Evolutionary conservation across 257 asterid species (phyloP).

Genomic region (Przewalskia tangutica): DNA sequence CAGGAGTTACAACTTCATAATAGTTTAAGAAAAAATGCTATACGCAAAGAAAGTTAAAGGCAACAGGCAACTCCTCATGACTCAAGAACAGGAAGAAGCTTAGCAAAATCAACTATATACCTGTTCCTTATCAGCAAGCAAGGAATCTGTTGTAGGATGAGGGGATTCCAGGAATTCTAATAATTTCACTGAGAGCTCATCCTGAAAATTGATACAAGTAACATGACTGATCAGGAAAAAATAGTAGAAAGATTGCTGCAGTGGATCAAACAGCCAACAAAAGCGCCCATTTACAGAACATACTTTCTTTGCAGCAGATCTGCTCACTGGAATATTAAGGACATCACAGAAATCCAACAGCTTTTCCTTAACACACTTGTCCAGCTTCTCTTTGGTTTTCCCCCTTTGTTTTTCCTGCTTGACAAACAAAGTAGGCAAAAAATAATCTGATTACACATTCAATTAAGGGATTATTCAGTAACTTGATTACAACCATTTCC

Average conservation of each 20-base stretch:
- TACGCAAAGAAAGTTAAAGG: not conserved
- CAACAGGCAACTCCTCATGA: not conserved
- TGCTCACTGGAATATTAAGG: conserved; percentile 55
- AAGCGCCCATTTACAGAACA: not conserved
- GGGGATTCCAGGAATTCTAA: conserved; percentile 88
- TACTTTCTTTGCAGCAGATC: conserved; percentile 60
- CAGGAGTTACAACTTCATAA: not conserved
- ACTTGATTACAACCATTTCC: not conserved
- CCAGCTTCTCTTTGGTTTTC: conserved; percentile 68
- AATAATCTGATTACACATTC: not conserved
- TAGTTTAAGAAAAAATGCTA: not conserved
- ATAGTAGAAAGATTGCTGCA: not conserved
- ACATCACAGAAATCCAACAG: conserved; percentile 74
- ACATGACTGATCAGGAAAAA: not conserved
- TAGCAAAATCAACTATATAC: conserved; percentile 12
- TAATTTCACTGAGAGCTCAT: conserved; percentile 61
- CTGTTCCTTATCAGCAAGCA: conserved; percentile 79
- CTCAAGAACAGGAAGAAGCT: not conserved
- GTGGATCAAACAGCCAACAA: not conserved
- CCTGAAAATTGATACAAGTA: conserved; percentile 35
- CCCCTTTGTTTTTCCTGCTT: conserved; percentile 69
- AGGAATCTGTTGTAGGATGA: conserved; percentile 61
- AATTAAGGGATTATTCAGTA: not conserved
- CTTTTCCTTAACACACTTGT: conserved; percentile 78
- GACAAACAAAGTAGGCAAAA: not conserved